phyloP scores from a whole-genome alignment of 176 grass and related monocot species.

The Aegilops tauschii region DNA sequence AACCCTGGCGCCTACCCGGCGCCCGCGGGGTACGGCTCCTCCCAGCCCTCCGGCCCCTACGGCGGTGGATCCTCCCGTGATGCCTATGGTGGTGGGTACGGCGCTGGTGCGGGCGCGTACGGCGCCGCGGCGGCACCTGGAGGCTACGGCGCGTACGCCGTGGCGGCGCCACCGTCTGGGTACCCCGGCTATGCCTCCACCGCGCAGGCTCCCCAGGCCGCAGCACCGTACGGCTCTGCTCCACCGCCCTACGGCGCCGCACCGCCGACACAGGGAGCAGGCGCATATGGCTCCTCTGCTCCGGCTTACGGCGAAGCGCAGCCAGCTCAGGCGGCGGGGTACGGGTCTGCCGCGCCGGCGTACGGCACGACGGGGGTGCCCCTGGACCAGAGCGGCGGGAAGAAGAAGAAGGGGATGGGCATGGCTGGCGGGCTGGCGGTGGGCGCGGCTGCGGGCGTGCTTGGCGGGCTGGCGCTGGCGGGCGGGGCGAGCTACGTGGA shows the following conservation, averaged over 20 bases:
- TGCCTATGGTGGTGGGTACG: not conserved
- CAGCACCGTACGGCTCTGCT: not conserved
- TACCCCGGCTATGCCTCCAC: not conserved
- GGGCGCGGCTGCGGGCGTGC: slow-evolving; percentile 57
- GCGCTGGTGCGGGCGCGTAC: not conserved
- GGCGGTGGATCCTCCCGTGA: not conserved
- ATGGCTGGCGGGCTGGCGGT: slow-evolving; percentile 61
- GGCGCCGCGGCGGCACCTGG: too few relatives aligned
- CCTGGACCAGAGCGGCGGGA: not conserved
- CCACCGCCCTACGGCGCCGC: not conserved
- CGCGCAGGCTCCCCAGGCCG: not conserved
- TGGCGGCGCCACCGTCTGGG: too few relatives aligned
- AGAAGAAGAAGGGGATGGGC: slow-evolving; percentile 57
- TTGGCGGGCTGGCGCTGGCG: slow-evolving; percentile 31
- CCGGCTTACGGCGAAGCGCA: too few relatives aligned
- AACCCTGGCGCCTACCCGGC: not conserved
- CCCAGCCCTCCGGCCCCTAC: not conserved
- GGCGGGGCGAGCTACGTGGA: slow-evolving; percentile 70
- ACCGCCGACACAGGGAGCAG: too few relatives aligned
- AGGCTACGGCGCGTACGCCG: too few relatives aligned
- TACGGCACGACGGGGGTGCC: not conserved
- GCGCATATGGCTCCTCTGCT: too few relatives aligned
- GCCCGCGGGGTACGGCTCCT: slow-evolving; percentile 11
- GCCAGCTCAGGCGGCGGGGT: not conserved
- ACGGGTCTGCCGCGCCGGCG: not conserved